Conservation (phyloP, 495 filamentous ascomycete species). For the Tuber indicum region DNA sequence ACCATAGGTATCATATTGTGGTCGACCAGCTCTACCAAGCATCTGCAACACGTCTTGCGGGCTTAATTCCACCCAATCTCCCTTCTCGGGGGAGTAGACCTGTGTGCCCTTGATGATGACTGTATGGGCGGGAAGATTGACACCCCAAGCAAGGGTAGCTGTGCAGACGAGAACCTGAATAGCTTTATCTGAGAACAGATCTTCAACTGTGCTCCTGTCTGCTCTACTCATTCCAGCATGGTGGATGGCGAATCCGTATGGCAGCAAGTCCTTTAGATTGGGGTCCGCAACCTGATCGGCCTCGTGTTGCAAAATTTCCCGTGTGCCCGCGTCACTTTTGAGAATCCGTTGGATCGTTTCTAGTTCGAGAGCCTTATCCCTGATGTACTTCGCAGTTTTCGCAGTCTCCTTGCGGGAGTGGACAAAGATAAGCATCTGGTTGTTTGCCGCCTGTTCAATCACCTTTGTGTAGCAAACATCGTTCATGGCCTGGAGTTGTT, state of each 20-base stretch:
- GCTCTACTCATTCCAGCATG: slow-evolving; percentile 92
- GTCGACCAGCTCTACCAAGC: slow-evolving; percentile 92
- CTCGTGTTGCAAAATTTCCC: slow-evolving; percentile 79
- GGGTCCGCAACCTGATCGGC: slow-evolving; percentile 74
- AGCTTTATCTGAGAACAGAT: slow-evolving; percentile 80
- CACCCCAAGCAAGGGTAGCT: slow-evolving; percentile 91
- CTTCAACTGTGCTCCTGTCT: slow-evolving; percentile 90
- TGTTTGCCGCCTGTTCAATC: slow-evolving; percentile 85
- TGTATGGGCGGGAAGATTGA: slow-evolving; percentile 88
- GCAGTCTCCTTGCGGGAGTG: slow-evolving; percentile 97
- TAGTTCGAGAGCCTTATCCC: slow-evolving; percentile 90
- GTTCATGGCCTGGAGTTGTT: slow-evolving; percentile 98
- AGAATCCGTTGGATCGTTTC: slow-evolving; percentile 96
- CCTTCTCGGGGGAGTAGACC: slow-evolving; percentile 96
- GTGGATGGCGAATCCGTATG: slow-evolving; percentile 96
- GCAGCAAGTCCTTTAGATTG: slow-evolving; percentile 88
- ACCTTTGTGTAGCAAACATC: slow-evolving; percentile 98
- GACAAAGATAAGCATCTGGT: slow-evolving; percentile 98
- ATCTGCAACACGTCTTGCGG: slow-evolving; percentile 98
- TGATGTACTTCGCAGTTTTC: slow-evolving; percentile 91
- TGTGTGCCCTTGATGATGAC: slow-evolving; percentile 97
- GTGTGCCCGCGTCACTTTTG: slow-evolving; percentile 82
- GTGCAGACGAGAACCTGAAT: slow-evolving; percentile 97
- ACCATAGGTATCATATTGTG: slow-evolving; percentile 95
- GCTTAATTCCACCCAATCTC: slow-evolving; percentile 95